A percentile compares a stretch with the other conserved stretches of the same genome.
These are phyloP conservation scores for Pyrenophora graminea DNA, from an alignment of 2,329 filamentous ascomycete genomes.

Conservation along the genomic window DNA sequence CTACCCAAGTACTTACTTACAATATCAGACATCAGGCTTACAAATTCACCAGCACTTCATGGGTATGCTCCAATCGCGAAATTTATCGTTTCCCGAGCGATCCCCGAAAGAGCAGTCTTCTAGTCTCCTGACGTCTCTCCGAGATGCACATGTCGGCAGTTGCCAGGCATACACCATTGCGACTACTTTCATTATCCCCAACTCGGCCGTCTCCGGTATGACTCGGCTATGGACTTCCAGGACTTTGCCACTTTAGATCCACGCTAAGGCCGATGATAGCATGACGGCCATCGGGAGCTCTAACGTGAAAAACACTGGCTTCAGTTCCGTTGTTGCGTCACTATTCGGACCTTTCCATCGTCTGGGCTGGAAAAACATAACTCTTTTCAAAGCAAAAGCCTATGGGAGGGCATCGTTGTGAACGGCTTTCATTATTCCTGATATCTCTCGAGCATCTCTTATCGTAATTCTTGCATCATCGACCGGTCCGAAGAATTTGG, in stretches of 20 bases:
- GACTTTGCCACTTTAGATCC: not conserved
- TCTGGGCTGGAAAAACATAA: no score
- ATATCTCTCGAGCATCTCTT: no score
- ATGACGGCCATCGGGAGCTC: slow-evolving; percentile 5
- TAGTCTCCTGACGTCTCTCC: not conserved
- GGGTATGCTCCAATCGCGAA: not conserved
- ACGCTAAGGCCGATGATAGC: slow-evolving; percentile 5
- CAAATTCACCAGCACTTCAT: slow-evolving; percentile 6
- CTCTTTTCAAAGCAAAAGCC: not conserved
- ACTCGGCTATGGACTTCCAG: no score
- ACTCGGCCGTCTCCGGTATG: not conserved
- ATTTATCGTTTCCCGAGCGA: not conserved
- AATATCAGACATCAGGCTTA: slow-evolving; percentile 2
- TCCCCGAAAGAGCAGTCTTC: slow-evolving; percentile 1
- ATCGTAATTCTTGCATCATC: no score
- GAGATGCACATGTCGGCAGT: slow-evolving; percentile 1
- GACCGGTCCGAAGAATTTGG: no score
- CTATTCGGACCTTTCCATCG: slow-evolving; percentile 11
- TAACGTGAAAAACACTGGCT: slow-evolving; percentile 7
- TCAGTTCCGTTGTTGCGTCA: slow-evolving; percentile 28
- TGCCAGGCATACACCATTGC: not conserved
- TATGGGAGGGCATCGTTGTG: no score
- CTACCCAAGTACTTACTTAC: not conserved
- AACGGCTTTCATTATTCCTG: no score
- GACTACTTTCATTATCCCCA: not conserved